A percentile compares a stretch with the other conserved stretches of the same genome.
These are phyloP conservation scores for Prototheca cutis DNA, from an alignment of 163 green algal species.

Conservation along the genomic window DNA sequence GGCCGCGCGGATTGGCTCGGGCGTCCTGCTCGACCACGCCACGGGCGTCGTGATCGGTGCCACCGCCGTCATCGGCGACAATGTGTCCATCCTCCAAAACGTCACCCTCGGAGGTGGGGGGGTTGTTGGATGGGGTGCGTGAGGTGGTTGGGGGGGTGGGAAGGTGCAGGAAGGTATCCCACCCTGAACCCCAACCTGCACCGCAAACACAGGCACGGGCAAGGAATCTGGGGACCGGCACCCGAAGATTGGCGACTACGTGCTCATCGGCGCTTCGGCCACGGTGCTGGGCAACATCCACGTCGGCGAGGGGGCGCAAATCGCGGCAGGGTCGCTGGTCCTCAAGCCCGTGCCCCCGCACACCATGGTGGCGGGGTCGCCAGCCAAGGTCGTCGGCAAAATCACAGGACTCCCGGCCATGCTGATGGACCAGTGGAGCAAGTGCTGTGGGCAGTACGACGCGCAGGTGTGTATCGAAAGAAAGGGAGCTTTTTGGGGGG, in stretches of 20 bases:
- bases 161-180: background rate
- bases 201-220: slow-evolving; percentile 56
- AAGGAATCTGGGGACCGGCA: slow-evolving; percentile 92
- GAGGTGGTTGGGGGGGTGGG: slow-evolving; percentile 1
- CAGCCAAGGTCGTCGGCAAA: slow-evolving; percentile 67
- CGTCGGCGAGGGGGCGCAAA: slow-evolving; percentile 69
- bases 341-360: slow-evolving; percentile 80
- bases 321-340: slow-evolving; percentile 84
- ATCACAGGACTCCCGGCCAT: slow-evolving; percentile 24
- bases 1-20: slow-evolving; percentile 65
- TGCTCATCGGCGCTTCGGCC: slow-evolving; percentile 84
- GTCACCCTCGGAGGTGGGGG: slow-evolving; percentile 89
- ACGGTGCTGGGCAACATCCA: slow-evolving; percentile 93
- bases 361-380: slow-evolving; percentile 81
- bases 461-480: background rate
- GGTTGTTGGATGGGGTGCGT: slow-evolving; percentile 2
- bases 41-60: slow-evolving; percentile 94
- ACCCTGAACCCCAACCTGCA: background rate
- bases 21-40: slow-evolving; percentile 91
- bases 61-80: slow-evolving; percentile 87
- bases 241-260: slow-evolving; percentile 83
- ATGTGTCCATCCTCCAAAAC: slow-evolving; percentile 93
- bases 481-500: background rate
- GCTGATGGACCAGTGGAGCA: slow-evolving; percentile 21
- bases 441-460: background rate